A percentile compares a stretch with the other conserved stretches of the same genome.
These are phyloP conservation scores for Lophiotrema nucula DNA, from an alignment of 495 filamentous ascomycete genomes.

Conservation along the genomic window DNA sequence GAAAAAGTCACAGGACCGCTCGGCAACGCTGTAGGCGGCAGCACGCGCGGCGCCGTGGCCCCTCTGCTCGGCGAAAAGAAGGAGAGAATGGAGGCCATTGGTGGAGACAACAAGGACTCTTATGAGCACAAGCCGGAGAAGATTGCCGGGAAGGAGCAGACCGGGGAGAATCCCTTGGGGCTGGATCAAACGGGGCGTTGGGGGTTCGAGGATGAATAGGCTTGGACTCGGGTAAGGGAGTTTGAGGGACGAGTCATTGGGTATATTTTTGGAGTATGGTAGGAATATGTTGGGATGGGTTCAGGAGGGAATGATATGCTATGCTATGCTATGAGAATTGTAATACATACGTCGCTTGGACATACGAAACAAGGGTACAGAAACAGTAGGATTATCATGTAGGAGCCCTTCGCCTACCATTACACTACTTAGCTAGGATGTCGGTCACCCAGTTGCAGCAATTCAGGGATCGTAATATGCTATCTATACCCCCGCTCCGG, in stretches of 20 bases:
- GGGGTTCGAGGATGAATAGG: constrained; percentile 36
- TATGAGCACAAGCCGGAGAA: constrained; percentile 36
- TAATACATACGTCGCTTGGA: no score
- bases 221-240: constrained; percentile 1
- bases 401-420: no score
- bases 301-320: not conserved
- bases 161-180: constrained; percentile 38
- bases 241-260: not conserved
- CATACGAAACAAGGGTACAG: no score
- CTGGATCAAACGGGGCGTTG: constrained; percentile 36
- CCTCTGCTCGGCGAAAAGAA: constrained; percentile 32
- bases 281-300: no score
- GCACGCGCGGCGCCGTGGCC: constrained; percentile 31
- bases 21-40: constrained; percentile 29
- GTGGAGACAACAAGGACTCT: constrained; percentile 37
- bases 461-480: no score
- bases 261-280: not conserved
- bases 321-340: not conserved
- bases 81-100: constrained; percentile 31
- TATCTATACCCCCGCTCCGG: no score
- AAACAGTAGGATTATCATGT: no score
- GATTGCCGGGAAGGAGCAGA: constrained; percentile 36
- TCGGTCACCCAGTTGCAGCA: no score
- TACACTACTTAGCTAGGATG: no score
- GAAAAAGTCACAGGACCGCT: constrained; percentile 29